Evolutionary conservation across 108 stramenopile genomes (phyloP), one percentile per base, ranked within the genome.

Genomic region (Craspedostauros australis): DNA sequence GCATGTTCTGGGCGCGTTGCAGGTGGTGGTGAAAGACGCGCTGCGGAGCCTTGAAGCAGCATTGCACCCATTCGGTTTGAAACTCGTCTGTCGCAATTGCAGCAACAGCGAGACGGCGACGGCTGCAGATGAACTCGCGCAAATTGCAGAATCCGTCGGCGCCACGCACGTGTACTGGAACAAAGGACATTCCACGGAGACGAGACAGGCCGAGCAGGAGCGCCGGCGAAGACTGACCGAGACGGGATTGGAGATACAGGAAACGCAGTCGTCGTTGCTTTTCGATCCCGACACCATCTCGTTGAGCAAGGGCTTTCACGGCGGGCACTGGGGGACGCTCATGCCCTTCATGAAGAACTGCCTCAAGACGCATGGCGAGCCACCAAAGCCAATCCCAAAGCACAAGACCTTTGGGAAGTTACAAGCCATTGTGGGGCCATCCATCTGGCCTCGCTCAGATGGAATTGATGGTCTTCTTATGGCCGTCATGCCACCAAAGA

Each of bases 301-400:
- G 26, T 20, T 73, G 28, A 20, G 46, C 21, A 29, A 47, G 5
- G 72, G 66, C 2, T 73, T 73, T 36, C 12, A 67, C 33, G 66
- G 66, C n/a, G 72, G 72, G 3, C 72, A 73, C 29, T 73, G 60
- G 38, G 72, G 61, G 12, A 73, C 72, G 4, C 49, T 73, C 31
- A 73, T 73, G 72, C 72, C 72, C 6, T 73, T 73, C 38, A 21
- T 70, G 24, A 63, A 64, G 25, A 22, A 40, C 1, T 70, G 68
- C 49, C 57, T 41, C 24, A 57, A 57, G 40, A 19, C 49, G n/a
- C 50, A 56, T 40, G 68, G 68, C 8, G 41, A 46, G n/a, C 68
- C 68, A 36, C 42, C 23, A 8, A 46, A 52, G 44, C 68, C 68
- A 11, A 52, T 44, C 9, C 55, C 62, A 4, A 46, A 42, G 27